Conservation (phyloP, 192 early-diverging fungal species). For the Polychytrium aggregatum region DNA sequence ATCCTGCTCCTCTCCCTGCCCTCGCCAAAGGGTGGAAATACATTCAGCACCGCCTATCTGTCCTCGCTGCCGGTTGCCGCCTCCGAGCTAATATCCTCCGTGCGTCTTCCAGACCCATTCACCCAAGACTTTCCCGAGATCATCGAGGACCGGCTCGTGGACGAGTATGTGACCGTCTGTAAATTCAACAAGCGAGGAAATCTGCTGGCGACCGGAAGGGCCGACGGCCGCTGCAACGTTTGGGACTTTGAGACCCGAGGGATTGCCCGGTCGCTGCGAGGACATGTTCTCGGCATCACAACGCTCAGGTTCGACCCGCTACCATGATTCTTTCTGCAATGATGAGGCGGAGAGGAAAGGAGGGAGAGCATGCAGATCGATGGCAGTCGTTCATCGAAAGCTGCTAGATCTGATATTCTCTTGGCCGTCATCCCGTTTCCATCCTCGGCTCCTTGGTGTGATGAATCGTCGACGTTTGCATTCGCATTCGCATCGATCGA, state of each 20-base stretch:
- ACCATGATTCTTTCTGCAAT: no score
- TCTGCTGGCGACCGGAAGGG: conserved; percentile 67
- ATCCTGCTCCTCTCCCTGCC: no score
- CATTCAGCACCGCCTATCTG: no score
- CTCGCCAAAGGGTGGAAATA: no score
- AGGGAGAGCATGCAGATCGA: no score
- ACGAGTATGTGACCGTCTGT: conserved; percentile 49
- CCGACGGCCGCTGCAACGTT: conserved; percentile 66
- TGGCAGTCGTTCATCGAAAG: no score
- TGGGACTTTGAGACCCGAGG: conserved; percentile 87
- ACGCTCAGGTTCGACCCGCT: conserved; percentile 64
- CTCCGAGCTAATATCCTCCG: no score
- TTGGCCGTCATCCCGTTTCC: no score
- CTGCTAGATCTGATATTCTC: no score
- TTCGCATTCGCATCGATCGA: conserved; percentile 1
- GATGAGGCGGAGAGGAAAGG: no score
- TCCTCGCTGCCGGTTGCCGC: not conserved
- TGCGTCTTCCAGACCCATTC: conserved; percentile 15
- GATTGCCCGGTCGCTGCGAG: conserved; percentile 52
- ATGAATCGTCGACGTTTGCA: not conserved
- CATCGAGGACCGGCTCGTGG: conserved; percentile 63
- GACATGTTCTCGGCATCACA: conserved; percentile 64
- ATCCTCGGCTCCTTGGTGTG: no score
- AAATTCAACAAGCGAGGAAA: conserved; percentile 71
- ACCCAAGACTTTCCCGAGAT: conserved; percentile 43